A percentile compares a stretch with the other conserved stretches of the same genome.
Evolutionary conservation across 176 grass and related monocot genomes (phyloP).

Genomic region (Thalia dealbata): DNA sequence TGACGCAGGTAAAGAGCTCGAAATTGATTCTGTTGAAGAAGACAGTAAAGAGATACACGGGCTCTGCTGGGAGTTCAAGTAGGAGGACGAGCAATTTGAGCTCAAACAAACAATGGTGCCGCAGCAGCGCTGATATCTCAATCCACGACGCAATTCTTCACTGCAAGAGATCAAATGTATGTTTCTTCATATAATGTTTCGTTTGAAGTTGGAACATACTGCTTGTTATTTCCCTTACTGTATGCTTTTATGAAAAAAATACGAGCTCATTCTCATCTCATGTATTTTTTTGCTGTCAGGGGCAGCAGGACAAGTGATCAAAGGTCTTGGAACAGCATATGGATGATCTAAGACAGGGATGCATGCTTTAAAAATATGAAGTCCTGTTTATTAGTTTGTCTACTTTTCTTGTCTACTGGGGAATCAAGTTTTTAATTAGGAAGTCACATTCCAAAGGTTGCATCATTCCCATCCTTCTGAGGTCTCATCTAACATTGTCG

Average conservation of each 20-base stretch:
- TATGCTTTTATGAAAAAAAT: background rate
- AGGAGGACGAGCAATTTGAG: background rate
- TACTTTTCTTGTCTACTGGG: background rate
- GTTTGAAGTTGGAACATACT: background rate
- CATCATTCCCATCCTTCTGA: background rate
- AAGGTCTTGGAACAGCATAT: background rate
- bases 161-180: conserved; percentile 9
- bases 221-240: background rate
- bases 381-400: background rate
- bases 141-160: conserved; percentile 7
- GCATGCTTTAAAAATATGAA: background rate
- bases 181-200: background rate
- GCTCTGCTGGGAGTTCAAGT: background rate
- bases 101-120: background rate
- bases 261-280: background rate
- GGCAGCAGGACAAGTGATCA: background rate
- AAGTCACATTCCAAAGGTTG: background rate
- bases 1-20: background rate
- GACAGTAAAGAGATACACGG: background rate
- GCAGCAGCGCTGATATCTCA: background rate
- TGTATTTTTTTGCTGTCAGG: background rate
- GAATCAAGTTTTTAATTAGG: background rate
- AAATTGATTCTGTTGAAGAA: background rate
- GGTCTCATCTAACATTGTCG: background rate
- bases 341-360: background rate